Percentiles rank a stretch among this genome's conserved stretches.
These are phyloP conservation scores for Tylopilus felleus DNA, from an alignment of 768 basidiomycete species.

Conservation along the genomic window DNA sequence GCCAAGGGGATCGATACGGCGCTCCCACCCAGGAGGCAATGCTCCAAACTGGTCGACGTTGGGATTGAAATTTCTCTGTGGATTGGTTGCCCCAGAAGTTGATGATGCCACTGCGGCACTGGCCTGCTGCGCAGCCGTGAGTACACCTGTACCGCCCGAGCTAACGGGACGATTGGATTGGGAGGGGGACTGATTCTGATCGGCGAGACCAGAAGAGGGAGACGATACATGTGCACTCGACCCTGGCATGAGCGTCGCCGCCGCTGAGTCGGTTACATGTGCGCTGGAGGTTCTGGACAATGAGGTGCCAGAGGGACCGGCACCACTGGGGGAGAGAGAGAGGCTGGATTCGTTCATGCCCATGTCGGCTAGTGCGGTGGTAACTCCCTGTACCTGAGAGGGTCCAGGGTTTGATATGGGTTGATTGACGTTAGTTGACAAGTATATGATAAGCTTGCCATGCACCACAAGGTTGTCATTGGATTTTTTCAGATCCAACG, in stretches of 20 bases:
- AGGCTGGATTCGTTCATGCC: slow-evolving; percentile 56
- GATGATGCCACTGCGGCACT: slow-evolving; percentile 25
- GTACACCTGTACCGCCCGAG: slow-evolving; percentile 25
- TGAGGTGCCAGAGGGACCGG: slow-evolving; percentile 32
- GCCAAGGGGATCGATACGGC: slow-evolving; percentile 93
- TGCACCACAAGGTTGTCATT: slow-evolving; percentile 98
- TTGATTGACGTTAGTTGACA: slow-evolving; percentile 85
- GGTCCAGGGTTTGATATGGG: slow-evolving; percentile 85
- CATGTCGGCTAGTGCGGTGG: slow-evolving; percentile 58
- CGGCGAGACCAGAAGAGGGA: slow-evolving; percentile 26
- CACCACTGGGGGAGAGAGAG: slow-evolving; percentile 51
- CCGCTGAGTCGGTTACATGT: slow-evolving; percentile 54
- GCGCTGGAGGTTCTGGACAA: slow-evolving; percentile 67
- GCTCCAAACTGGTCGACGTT: slow-evolving; percentile 92
- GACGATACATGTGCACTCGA: slow-evolving; percentile 34
- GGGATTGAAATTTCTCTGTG: slow-evolving; percentile 87
- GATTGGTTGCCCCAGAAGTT: slow-evolving; percentile 41
- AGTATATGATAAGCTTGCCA: slow-evolving; percentile 94
- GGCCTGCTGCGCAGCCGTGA: slow-evolving; percentile 19
- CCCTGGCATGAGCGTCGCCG: slow-evolving; percentile 40
- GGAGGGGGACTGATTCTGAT: slow-evolving; percentile 27
- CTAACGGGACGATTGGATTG: slow-evolving; percentile 37
- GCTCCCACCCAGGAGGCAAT: slow-evolving; percentile 91
- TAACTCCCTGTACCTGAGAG: slow-evolving; percentile 60
- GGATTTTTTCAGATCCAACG: slow-evolving; percentile 96